Base-by-base conservation (phyloP, 2,329 filamentous ascomycete species). In the Xylaria sp. region DNA sequence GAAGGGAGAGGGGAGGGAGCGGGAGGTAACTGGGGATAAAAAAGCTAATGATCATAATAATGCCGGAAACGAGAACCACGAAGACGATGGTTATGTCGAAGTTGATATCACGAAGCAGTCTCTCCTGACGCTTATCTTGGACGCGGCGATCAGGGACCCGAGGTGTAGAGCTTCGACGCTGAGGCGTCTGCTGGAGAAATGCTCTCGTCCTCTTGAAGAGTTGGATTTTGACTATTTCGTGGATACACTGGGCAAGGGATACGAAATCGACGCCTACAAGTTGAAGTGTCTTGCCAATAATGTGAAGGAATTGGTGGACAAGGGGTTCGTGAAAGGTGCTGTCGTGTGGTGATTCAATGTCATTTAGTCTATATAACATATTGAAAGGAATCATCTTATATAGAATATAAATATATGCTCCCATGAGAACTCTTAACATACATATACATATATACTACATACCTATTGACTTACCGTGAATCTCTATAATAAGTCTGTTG, bases 281-380 rank as follows among this genome's bases (percentile, higher is more conserved):
- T 42, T 65, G 8, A 63, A 49, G 49, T 70, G 52, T 19, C 46
- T 72, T 19, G 57, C 63, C 42, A 61, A 50, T 21, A 72, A 70
- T 52, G 42, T 71, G 15, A 42, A 33, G 35, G 68, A 72, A 50
- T 58, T 72, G 12, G 45, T 67, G 1, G 54, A 66, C 37, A 62
- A 56, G 28, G 69, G 70, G 28, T 71, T 70, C 37, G 68, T 73
- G 6, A 65, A 62, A 51, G 70, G 68, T 2, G 69, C 68, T 21
- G 55, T 65, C 42, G 67, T 69, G 12, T 70, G 67, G 68, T 72
- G 57, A 38, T 15, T 11, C 15, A 40, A 40, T 14, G 12, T 12
- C 12, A 37, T 8, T 15, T 37, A 11, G 35, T n/a, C n/a, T n/a
- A n/a, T n/a, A n/a, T n/a, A n/a, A n/a, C n/a, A n/a, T n/a, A n/a